Evolutionary conservation across 1,284 basidiomycete species (phyloP), one percentile per base, ranked within the genome.

Genomic region (Stygiomarasmius scandens): DNA sequence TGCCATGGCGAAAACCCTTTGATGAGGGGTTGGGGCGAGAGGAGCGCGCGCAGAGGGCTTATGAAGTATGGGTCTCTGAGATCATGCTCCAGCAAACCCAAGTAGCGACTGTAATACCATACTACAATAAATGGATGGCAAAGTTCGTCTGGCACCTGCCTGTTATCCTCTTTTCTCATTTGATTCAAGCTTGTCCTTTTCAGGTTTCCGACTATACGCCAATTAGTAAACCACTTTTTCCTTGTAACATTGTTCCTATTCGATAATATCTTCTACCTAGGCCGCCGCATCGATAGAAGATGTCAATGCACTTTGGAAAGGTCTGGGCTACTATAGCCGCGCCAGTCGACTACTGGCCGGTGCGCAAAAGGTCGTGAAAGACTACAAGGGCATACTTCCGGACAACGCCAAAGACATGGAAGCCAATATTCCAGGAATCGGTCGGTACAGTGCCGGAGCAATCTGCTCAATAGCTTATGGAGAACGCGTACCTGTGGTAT

Each of bases 81-180:
- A 90, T 98, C 62, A 98, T 98, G 96, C 81, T 98, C 5, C 96
- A 99, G 70, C 96, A 99, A 72, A 98, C 96, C 0, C 95, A 95
- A 69, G 90, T 93, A 23, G 82, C 78, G 2, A 96, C 95, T 0
- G 95, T 96, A 12, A 94, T 95, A 62, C 90, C 90, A 0, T 97
- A 95, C 71, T 96, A 92, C 73, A 87, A 86, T 49, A 81, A 80
- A 41, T 96, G 94, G 93, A 91, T 95, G 79, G 76, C 78, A 63
- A 88, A 80, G 89, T 91, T 63, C 29, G 29, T 32, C 12, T n/a
- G 6, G 6, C 29, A 57, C 80, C n/a, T 41, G 38, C 4, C 20
- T 24, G 10, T 48, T 75, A 25, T 22, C 32, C 52, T 62, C 59
- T 46, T 45, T 48, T 50, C 51, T 57, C 58, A 57, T 58, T 22